Evolutionary conservation across 345 rosid genomes (phyloP).

Genomic region (Triadica sebifera): DNA sequence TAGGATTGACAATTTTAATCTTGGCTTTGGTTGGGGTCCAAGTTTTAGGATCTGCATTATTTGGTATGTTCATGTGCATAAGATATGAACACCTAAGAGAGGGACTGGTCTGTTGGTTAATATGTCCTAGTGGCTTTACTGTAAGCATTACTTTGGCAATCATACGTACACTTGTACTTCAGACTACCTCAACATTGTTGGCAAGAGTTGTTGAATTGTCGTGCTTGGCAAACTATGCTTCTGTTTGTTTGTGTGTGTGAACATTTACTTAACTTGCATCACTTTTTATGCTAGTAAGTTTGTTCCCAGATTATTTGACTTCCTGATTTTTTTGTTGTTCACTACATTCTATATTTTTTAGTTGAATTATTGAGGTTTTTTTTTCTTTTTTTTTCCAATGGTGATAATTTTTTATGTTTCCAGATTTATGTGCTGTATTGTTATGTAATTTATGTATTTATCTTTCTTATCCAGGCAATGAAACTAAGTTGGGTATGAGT

Average conservation of each 20-base stretch:
- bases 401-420: neutral
- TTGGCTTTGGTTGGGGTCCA: too few relatives aligned
- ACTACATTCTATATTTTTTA: neutral
- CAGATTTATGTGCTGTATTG: conserved; percentile 16
- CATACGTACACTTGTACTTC: neutral
- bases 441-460: neutral
- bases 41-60: too few relatives aligned
- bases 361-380: neutral
- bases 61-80: neutral
- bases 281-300: neutral
- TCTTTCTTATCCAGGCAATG: conserved; percentile 55
- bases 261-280: neutral
- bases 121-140: neutral
- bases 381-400: neutral
- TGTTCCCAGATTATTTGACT: neutral
- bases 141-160: neutral
- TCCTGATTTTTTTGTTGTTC: neutral
- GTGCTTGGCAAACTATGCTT: neutral
- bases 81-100: neutral
- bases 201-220: neutral
- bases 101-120: neutral
- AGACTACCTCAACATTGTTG: neutral
- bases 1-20: too few relatives aligned
- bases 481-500: conserved; percentile 98
- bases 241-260: neutral